Evolutionary conservation across 305 asterid genomes (phyloP).

Genomic region (Salvia sclarea): DNA sequence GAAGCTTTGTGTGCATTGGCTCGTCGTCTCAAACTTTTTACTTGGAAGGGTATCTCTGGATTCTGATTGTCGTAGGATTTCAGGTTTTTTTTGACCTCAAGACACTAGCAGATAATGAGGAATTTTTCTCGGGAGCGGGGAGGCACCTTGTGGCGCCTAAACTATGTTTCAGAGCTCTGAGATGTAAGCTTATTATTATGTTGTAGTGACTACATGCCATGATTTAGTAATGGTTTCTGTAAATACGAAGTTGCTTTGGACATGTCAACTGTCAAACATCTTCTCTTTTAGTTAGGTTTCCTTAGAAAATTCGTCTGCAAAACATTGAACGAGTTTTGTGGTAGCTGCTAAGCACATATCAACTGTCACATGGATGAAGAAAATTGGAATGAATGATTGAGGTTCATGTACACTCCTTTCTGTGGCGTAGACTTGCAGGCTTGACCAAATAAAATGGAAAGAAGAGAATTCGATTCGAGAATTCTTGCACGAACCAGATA

Average conservation of each 20-base stretch:
- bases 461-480: no score
- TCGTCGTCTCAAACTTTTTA: constrained; percentile 14
- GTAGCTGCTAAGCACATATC: neutral
- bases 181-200: constrained; percentile 9
- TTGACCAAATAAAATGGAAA: no score
- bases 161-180: constrained; percentile 14
- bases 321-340: neutral
- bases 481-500: neutral
- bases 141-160: constrained; percentile 10
- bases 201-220: neutral
- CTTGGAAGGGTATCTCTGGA: constrained; percentile 14
- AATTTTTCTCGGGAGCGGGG: constrained; percentile 23
- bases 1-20: constrained; percentile 25
- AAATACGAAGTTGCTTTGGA: constrained; percentile 15
- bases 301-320: neutral
- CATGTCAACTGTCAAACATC: neutral
- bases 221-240: constrained; percentile 25
- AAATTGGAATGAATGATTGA: neutral
- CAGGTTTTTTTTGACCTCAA: neutral
- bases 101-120: neutral
- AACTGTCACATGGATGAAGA: neutral
- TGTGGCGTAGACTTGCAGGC: no score
- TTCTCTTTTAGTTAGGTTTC: neutral
- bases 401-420: no score
- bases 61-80: neutral